phyloP scores from a whole-genome alignment of 306 rosid species.

The Abrus precatorius region DNA sequence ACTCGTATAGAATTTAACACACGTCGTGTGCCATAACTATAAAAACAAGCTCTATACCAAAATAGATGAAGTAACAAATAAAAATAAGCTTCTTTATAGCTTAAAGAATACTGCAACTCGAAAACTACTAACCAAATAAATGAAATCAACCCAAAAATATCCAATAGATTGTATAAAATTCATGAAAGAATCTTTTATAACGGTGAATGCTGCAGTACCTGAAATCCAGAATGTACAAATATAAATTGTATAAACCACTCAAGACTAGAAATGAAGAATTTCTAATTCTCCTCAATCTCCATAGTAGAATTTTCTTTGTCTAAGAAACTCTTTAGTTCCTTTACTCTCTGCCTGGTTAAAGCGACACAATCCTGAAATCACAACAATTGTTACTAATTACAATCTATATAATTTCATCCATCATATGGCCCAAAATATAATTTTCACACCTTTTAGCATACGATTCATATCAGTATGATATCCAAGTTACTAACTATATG shows the following conservation, averaged over 20 bases:
- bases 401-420: constrained; percentile 23
- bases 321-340: constrained; percentile 70
- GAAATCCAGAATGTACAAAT: constrained; percentile 46
- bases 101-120: not conserved
- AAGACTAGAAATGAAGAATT: not conserved
- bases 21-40: too few relatives aligned
- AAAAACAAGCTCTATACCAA: too few relatives aligned
- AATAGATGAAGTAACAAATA: not conserved
- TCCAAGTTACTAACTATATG: not conserved
- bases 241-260: not conserved
- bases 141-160: constrained; percentile 10
- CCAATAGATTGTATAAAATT: not conserved
- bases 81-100: not conserved
- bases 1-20: too few relatives aligned
- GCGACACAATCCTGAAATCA: constrained; percentile 87
- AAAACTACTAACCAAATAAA: constrained; percentile 5
- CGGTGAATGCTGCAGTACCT: not conserved
- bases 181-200: constrained; percentile 14
- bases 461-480: not conserved
- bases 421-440: constrained; percentile 1
- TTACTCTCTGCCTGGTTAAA: constrained; percentile 76
- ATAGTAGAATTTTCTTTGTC: constrained; percentile 67
- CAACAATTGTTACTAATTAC: constrained; percentile 26
- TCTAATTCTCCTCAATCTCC: constrained; percentile 71
- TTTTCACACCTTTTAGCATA: not conserved